Evolutionary conservation across 1,284 basidiomycete genomes (phyloP).

Genomic region (Fistulinella cinereoalba): DNA sequence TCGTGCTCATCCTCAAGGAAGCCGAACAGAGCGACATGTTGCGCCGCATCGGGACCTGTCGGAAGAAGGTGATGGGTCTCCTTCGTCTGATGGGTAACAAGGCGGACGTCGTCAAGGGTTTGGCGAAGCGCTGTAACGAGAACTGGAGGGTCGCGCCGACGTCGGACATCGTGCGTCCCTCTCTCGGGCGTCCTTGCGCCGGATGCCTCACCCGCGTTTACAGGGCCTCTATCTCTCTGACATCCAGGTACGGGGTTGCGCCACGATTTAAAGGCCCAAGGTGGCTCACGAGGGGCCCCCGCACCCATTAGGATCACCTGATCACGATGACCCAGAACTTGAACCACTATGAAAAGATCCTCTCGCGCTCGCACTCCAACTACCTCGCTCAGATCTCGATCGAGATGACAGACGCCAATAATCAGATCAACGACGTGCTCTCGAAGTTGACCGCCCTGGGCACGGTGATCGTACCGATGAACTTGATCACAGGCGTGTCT

Average conservation of each 20-base stretch:
- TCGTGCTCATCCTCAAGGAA: slow-evolving; percentile 92
- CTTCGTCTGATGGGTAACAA: slow-evolving; percentile 97
- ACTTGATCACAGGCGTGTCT: slow-evolving; percentile 79
- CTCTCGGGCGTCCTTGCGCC: not conserved
- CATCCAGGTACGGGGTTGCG: slow-evolving; percentile 56
- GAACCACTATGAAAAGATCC: slow-evolving; percentile 99
- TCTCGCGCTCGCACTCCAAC: slow-evolving; percentile 98
- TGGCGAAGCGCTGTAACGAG: slow-evolving; percentile 98
- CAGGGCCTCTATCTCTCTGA: slow-evolving; percentile 93
- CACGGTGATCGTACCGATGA: slow-evolving; percentile 97
- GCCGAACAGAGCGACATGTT: slow-evolving; percentile 64
- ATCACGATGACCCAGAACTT: slow-evolving; percentile 99
- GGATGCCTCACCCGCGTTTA: not conserved
- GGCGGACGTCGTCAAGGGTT: slow-evolving; percentile 98
- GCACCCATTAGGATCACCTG: slow-evolving; percentile 78
- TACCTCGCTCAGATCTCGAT: slow-evolving; percentile 98
- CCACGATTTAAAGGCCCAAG: not conserved
- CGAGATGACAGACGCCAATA: slow-evolving; percentile 99
- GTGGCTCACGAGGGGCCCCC: not conserved
- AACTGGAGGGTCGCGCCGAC: slow-evolving; percentile 99
- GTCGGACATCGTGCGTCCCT: slow-evolving; percentile 81
- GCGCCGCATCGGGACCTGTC: slow-evolving; percentile 90
- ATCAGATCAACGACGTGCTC: slow-evolving; percentile 99
- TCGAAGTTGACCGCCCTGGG: slow-evolving; percentile 98
- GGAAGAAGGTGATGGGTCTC: slow-evolving; percentile 99